A percentile compares a stretch with the other conserved stretches of the same genome.
Conservation (phyloP, 306 rosid species). For the Quercus parvula region DNA sequence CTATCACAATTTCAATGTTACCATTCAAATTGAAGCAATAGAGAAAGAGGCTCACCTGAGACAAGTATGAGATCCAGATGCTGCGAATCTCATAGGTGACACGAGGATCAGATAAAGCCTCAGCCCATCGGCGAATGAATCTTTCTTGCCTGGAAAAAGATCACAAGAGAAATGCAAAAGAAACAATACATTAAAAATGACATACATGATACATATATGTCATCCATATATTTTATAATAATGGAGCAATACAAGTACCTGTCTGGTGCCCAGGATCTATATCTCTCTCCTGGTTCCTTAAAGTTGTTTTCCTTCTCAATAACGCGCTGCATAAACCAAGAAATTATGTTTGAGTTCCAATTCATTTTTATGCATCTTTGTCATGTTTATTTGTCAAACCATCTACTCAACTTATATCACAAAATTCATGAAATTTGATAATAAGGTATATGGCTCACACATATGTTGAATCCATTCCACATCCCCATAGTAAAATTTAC, state of each 20-base stretch:
- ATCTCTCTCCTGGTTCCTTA: slow-evolving; percentile 89
- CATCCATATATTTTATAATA: neutral
- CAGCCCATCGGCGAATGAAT: slow-evolving; percentile 62
- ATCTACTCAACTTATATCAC: too few species aligned
- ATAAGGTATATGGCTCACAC: too few species aligned
- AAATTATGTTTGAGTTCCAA: too few species aligned
- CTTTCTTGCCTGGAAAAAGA: slow-evolving; percentile 72
- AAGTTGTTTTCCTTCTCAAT: slow-evolving; percentile 82
- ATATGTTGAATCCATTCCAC: neutral
- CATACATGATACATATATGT: neutral
- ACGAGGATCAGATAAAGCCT: slow-evolving; percentile 67
- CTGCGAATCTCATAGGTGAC: slow-evolving; percentile 79
- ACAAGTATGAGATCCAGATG: slow-evolving; percentile 53
- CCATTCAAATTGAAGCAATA: neutral
- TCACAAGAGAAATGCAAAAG: neutral
- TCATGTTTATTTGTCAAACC: too few species aligned
- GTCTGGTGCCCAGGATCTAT: slow-evolving; percentile 77
- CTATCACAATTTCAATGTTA: neutral
- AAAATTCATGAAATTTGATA: too few species aligned
- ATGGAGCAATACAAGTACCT: slow-evolving; percentile 37
- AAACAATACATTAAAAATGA: slow-evolving; percentile 14
- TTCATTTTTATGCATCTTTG: too few species aligned
- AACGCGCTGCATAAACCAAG: slow-evolving; percentile 43
- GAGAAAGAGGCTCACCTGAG: slow-evolving; percentile 36
- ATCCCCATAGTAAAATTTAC: neutral